Conservation (phyloP, 805 yeast genomes). For the Candida tammaniensis region DNA sequence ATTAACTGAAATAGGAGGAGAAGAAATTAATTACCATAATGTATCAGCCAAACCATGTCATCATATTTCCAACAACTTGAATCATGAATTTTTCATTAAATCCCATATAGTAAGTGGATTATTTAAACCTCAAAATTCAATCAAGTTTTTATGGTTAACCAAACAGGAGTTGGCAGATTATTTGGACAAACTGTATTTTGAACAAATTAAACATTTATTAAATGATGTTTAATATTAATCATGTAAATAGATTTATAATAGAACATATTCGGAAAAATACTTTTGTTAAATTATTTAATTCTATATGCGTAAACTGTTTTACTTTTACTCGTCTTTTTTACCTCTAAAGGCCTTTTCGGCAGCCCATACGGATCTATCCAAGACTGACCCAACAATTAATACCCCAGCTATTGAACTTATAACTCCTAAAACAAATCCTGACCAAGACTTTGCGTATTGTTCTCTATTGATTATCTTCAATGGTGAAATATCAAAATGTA, state of each 20-base stretch:
- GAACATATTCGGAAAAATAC: background rate
- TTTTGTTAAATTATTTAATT: conserved; percentile 4
- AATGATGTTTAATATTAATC: conserved; percentile 29
- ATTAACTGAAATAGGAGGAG: conserved; percentile 69
- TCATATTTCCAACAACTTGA: conserved; percentile 45
- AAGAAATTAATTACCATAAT: conserved; percentile 75
- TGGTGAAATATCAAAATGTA: conserved; percentile 90
- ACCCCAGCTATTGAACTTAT: conserved; percentile 93
- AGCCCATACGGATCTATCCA: conserved; percentile 85
- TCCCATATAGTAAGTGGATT: conserved; percentile 86
- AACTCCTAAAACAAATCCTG: conserved; percentile 76
- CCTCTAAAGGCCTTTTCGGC: conserved; percentile 75
- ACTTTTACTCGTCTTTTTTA: conserved; percentile 48
- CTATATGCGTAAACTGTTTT: conserved; percentile 2
- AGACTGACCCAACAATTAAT: conserved; percentile 83
- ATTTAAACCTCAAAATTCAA: conserved; percentile 45
- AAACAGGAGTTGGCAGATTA: conserved; percentile 67
- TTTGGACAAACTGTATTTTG: conserved; percentile 54
- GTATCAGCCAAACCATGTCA: conserved; percentile 90
- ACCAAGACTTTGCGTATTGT: conserved; percentile 70
- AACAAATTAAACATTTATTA: conserved; percentile 50
- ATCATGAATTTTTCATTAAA: conserved; percentile 69
- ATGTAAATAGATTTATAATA: background rate
- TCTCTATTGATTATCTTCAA: conserved; percentile 86
- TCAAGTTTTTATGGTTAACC: conserved; percentile 77